Conservation (phyloP, 208 protist species). For the Leishmania amazonensis region DNA sequence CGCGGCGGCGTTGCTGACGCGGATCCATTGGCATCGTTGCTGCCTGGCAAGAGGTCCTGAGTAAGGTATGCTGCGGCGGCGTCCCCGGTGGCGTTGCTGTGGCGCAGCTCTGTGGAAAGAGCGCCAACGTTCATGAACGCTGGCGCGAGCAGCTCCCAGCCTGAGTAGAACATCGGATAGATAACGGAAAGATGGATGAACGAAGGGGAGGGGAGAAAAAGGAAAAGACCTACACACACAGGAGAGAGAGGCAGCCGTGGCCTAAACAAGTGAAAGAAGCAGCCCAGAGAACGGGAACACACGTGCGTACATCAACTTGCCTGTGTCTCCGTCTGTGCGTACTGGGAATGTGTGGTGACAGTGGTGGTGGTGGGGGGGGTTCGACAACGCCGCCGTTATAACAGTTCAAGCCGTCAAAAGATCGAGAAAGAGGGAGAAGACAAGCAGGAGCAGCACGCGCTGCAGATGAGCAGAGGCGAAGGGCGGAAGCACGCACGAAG, state of each 20-base stretch:
- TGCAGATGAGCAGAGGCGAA: neutral
- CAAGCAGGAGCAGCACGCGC: neutral
- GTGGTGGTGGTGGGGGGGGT: neutral
- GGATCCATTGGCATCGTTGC: neutral
- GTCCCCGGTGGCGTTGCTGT: slow-evolving; percentile 4
- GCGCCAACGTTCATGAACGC: slow-evolving; percentile 34
- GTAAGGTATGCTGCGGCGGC: slow-evolving; percentile 29
- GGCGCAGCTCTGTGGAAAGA: slow-evolving; percentile 14
- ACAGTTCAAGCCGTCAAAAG: neutral
- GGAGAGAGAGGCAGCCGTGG: neutral
- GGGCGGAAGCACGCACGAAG: neutral
- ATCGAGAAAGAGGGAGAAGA: neutral
- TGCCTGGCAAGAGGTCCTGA: slow-evolving; percentile 20
- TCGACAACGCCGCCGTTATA: neutral
- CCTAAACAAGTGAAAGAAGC: neutral
- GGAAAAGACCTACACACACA: neutral
- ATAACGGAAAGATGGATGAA: neutral
- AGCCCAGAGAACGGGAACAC: neutral
- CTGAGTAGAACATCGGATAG: slow-evolving; percentile 68
- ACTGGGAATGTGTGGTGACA: neutral
- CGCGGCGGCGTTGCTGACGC: neutral
- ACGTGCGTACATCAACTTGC: neutral
- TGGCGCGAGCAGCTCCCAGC: slow-evolving; percentile 54
- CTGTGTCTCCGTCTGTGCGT: neutral
- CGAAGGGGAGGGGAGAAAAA: neutral